phyloP scores from a whole-genome alignment of 345 rosid genomes.

The Salix purpurea region DNA sequence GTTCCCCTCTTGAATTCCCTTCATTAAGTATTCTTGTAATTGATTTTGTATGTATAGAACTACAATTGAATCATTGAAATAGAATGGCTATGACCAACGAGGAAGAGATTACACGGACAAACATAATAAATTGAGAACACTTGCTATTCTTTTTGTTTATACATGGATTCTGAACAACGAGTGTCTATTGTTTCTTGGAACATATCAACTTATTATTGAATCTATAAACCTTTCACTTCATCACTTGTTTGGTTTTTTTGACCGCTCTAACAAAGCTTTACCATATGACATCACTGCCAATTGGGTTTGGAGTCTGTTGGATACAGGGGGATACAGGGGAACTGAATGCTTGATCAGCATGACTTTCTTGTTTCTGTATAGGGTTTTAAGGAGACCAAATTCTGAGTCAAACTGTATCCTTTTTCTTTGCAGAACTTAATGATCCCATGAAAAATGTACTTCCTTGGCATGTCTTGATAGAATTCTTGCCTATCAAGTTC shows the following conservation, averaged over 20 bases:
- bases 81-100: constrained; percentile 19
- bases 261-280: constrained; percentile 21
- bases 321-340: constrained; percentile 27
- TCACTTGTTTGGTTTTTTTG: constrained; percentile 14
- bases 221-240: background rate
- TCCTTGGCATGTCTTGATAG: background rate
- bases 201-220: constrained; percentile 17
- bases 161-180: constrained; percentile 17
- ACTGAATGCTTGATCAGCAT: constrained; percentile 16
- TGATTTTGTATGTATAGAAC: constrained; percentile 8
- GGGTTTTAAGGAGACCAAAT: constrained; percentile 11
- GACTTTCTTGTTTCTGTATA: background rate
- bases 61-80: constrained; percentile 10
- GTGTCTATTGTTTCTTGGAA: constrained; percentile 11
- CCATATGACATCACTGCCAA: constrained; percentile 13
- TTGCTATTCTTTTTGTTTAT: constrained; percentile 24
- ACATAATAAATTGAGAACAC: constrained; percentile 18
- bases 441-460: constrained; percentile 5
- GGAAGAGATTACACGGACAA: constrained; percentile 17
- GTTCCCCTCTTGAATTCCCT: background rate
- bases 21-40: constrained; percentile 4
- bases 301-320: constrained; percentile 17
- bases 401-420: constrained; percentile 15
- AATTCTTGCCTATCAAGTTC: background rate
- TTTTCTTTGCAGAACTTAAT: constrained; percentile 8